These are phyloP conservation scores for Thoreauomyces humboldtii DNA, from an alignment of 192 early-diverging fungal species.

Conservation along the genomic window DNA sequence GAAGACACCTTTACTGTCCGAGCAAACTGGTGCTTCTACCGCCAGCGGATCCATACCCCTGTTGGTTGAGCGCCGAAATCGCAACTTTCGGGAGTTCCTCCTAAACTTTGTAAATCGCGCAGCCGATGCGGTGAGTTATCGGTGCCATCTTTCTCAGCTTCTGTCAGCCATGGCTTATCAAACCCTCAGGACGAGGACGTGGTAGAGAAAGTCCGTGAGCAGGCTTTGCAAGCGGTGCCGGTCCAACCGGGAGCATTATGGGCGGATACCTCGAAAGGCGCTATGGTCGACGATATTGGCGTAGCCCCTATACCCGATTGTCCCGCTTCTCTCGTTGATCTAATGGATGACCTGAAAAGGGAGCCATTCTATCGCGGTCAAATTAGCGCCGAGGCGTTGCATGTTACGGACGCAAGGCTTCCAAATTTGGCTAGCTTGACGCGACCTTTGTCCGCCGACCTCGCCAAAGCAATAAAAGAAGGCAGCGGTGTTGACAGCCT, in stretches of 20 bases:
- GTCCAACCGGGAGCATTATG: slow-evolving; percentile 2
- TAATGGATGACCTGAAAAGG: slow-evolving; percentile 30
- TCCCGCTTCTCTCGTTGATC: slow-evolving; percentile 1
- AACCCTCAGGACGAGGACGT: slow-evolving; percentile 2
- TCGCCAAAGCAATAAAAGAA: slow-evolving; percentile 18
- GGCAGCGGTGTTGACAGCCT: slow-evolving; percentile 41
- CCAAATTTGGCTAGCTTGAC: background rate
- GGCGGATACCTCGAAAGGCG: background rate
- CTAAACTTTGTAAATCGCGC: background rate
- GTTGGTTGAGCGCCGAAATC: slow-evolving; percentile 14
- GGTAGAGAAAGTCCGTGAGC: slow-evolving; percentile 1
- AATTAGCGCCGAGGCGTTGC: slow-evolving; percentile 21
- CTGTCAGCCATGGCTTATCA: too few relatives aligned
- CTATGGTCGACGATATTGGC: background rate
- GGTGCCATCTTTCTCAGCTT: too few relatives aligned
- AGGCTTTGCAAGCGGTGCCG: slow-evolving; percentile 13
- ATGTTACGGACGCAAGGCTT: slow-evolving; percentile 4
- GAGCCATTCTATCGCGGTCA: slow-evolving; percentile 45
- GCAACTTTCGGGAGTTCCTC: slow-evolving; percentile 12
- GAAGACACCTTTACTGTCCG: background rate
- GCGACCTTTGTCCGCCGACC: slow-evolving; percentile 24
- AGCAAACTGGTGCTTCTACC: background rate
- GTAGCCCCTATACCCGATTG: background rate
- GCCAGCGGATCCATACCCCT: background rate
- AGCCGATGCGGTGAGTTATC: background rate